Percentiles rank a stretch among this genome's conserved stretches.
These are phyloP conservation scores for Oenanthe sinensis DNA, from an alignment of 129 eudicot species.

Conservation along the genomic window DNA sequence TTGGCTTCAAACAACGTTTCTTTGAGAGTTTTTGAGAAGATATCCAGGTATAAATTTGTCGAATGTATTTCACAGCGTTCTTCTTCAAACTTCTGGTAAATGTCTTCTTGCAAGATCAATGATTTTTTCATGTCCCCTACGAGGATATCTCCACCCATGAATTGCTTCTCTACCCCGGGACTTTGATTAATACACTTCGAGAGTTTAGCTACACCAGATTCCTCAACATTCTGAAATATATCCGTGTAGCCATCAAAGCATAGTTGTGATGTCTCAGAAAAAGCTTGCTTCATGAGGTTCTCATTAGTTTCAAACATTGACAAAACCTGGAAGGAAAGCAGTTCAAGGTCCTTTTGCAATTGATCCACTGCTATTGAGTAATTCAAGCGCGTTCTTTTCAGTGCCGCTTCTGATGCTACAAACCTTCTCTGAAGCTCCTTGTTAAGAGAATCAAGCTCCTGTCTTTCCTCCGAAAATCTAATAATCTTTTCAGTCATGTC, in stretches of 20 bases:
- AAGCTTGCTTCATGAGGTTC: slow-evolving; percentile 67
- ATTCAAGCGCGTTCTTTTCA: no score
- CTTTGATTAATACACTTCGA: slow-evolving; percentile 17
- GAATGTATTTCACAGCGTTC: no score
- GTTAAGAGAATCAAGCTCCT: no score
- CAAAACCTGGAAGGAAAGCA: slow-evolving; percentile 79
- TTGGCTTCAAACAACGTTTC: no score
- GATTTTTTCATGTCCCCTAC: slow-evolving; percentile 73
- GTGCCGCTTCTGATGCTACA: no score
- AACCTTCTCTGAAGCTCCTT: no score
- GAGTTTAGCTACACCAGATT: slow-evolving; percentile 14
- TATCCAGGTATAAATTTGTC: no score
- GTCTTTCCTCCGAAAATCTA: no score
- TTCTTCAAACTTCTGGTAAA: slow-evolving; percentile 65
- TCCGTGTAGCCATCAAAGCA: slow-evolving; percentile 19
- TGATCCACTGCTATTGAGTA: no score
- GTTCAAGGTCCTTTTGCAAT: slow-evolving; percentile 84
- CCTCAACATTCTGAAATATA: slow-evolving; percentile 18
- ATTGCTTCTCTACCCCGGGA: slow-evolving; percentile 23
- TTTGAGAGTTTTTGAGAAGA: no score
- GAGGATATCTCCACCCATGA: slow-evolving; percentile 33
- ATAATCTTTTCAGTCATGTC: no score
- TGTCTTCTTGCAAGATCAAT: slow-evolving; percentile 53
- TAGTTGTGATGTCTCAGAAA: slow-evolving; percentile 39
- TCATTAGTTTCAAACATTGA: slow-evolving; percentile 89